Evolutionary conservation across 805 yeast species (phyloP), one percentile per base, ranked within the genome.

Genomic region (Candida montana): DNA sequence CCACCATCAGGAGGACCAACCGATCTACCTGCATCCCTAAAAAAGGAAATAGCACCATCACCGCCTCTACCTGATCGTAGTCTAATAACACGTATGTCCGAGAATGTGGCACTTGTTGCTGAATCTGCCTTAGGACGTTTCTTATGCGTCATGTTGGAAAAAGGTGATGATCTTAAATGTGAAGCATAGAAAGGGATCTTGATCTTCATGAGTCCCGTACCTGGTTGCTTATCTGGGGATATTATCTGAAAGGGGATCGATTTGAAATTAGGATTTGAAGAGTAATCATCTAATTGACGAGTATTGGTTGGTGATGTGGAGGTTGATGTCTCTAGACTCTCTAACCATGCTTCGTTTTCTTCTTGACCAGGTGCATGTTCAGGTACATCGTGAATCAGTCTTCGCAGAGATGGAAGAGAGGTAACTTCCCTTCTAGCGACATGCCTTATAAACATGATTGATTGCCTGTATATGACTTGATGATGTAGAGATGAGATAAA

Each of bases 1-100:
- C 99, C 99, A n/a, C 99, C 99, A 61, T 90, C 95, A 0, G 99
- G 95, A 0, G 99, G 98, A 0, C 99, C 99, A 16, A 74, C 72
- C 0, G 95, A 72, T 33, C 86, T 65, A 31, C 89, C 86, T 4
- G 95, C 85, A 51, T 88, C 98, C 49, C 96, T 69, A 45, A 81
- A 74, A 62, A 93, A 93, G 0, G 97, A 83, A 0, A 88, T 82
- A 26, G 76, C 70, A 7, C 99, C 99, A 57, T 82, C 71, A 2
- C 99, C 99, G 17, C 99, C 99, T 31, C 66, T 69, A 0, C 99
- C 99, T 21, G 95, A 78, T 4, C 65, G 58, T 8, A 88, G 65
- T 41, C 75, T 76, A 9, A 91, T 70, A 7, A 86, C 72, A 44
- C 82, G 74, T 4, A 87, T 63, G 58, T 90, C 97, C 2, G 77